Base-by-base conservation (phyloP, 345 rosid species). In the Lumnitzera racemosa region DNA sequence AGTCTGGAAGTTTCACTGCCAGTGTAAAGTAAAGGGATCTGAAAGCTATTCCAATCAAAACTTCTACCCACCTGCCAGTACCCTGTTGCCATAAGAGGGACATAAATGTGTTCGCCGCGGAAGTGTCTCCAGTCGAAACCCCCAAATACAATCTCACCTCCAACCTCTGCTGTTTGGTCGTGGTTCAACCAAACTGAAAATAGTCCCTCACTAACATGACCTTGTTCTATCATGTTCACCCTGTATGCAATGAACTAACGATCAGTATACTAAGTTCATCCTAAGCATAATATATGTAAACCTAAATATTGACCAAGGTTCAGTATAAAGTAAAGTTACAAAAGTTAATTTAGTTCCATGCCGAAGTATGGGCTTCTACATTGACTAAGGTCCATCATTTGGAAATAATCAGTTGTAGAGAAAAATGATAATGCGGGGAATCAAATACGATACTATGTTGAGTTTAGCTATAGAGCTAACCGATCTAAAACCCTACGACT, bases 61-160 rank as follows among this genome's bases (percentile, higher is more conserved):
- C 11, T 5, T 4, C 11, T 36, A 9, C 43, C 43, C n/a, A 84
- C 84, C 89, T 84, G 81, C 86, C 89, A 84, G 66, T 81, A 70
- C 49, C 83, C 81, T 24, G 5, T 56, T 68, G 24, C 23, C 15
- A 75, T 61, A 49, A 84, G 14, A 0, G 90, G 86, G 62, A 72
- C 72, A 61, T 61, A 84, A 53, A 62, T 60, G 58, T 84, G 90
- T 1, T 75, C 84, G 46, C 83, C 90, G 58, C 57, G 75, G 69
- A 77, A 84, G 64, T 77, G 86, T 74, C 72, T 79, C 78, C 81
- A 77, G 56, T 84, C 83, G 51, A 84, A 65, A 51, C 89, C 86
- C 64, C 89, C 89, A 66, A 81, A 79, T 52, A 84, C 78, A 51
- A 84, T 75, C 68, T 81, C 81, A 53, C 86, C 86, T 15, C 89